Evolutionary conservation across 805 yeast species (phyloP).

Genomic region (Lachancea quebecensis): DNA sequence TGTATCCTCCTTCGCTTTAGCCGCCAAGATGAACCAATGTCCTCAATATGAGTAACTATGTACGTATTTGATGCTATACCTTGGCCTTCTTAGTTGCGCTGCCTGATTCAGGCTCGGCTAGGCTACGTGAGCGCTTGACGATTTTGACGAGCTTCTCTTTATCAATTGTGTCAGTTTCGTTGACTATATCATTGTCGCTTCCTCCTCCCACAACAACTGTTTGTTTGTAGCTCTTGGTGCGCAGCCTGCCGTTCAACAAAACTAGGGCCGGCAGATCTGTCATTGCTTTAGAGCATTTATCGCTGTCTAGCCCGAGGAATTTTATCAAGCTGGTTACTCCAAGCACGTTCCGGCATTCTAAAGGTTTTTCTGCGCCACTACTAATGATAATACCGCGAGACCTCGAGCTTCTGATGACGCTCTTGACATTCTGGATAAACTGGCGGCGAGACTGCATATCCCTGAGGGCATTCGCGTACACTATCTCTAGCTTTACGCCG

Average conservation of each 20-base stretch:
- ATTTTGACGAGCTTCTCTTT: constrained; percentile 16
- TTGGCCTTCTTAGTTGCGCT: background rate
- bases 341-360: constrained; percentile 55
- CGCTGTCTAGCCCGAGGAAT: constrained; percentile 63
- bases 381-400: constrained; percentile 71
- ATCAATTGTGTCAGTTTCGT: constrained; percentile 16
- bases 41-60: background rate
- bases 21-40: background rate
- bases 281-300: constrained; percentile 53
- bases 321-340: constrained; percentile 63
- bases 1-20: background rate
- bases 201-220: constrained; percentile 57
- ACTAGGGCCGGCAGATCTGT: constrained; percentile 56
- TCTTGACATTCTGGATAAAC: constrained; percentile 63
- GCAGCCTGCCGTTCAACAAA: constrained; percentile 64
- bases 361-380: constrained; percentile 58
- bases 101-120: background rate
- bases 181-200: constrained; percentile 31
- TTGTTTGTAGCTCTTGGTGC: constrained; percentile 73
- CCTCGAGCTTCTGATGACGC: constrained; percentile 74
- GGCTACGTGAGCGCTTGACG: constrained; percentile 13
- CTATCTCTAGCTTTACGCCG: constrained; percentile 77
- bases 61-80: background rate
- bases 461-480: constrained; percentile 50
- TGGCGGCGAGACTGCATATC: constrained; percentile 44